A percentile compares a stretch with the other conserved stretches of the same genome.
These are phyloP conservation scores for Aspergillus sp. DNA, from an alignment of 2,329 filamentous ascomycete species.

Conservation along the genomic window DNA sequence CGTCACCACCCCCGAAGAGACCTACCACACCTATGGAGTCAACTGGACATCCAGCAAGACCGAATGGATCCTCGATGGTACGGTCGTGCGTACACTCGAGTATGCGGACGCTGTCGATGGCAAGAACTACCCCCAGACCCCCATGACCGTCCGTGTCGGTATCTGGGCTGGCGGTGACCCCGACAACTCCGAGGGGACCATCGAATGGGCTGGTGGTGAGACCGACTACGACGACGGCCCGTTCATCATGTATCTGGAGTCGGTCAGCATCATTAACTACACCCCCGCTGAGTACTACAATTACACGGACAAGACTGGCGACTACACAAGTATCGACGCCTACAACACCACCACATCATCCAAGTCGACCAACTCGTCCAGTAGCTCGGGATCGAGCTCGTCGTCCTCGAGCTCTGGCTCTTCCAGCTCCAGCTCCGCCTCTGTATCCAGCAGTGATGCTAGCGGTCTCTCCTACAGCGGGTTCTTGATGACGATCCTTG, in stretches of 20 bases:
- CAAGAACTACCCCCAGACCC: constrained; percentile 69
- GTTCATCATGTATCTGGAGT: constrained; percentile 74
- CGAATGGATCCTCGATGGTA: constrained; percentile 66
- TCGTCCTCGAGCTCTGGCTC: constrained; percentile 10
- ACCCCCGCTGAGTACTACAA: constrained; percentile 65
- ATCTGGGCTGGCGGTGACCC: constrained; percentile 67
- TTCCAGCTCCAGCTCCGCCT: constrained; percentile 7
- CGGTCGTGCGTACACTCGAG: constrained; percentile 62
- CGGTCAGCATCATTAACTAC: constrained; percentile 57
- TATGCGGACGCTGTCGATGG: constrained; percentile 61
- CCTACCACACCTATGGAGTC: constrained; percentile 52
- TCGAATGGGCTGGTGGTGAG: constrained; percentile 69
- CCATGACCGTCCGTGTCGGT: constrained; percentile 70
- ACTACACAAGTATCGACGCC: constrained; percentile 63
- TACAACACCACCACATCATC: constrained; percentile 10
- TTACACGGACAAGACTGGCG: constrained; percentile 62
- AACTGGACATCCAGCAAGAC: constrained; percentile 67
- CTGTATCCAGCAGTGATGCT: not conserved
- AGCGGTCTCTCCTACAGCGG: not conserved
- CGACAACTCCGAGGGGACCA: constrained; percentile 49
- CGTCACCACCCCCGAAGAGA: constrained; percentile 57
- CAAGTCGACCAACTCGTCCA: constrained; percentile 2
- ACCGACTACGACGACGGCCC: constrained; percentile 68
- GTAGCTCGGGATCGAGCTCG: constrained; percentile 11
- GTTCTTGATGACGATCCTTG: not conserved